Percentiles rank a stretch among this genome's conserved stretches.
Evolutionary conservation across 2,329 filamentous ascomycete species (phyloP).

Genomic region (Hymenoscyphus fructigenus): DNA sequence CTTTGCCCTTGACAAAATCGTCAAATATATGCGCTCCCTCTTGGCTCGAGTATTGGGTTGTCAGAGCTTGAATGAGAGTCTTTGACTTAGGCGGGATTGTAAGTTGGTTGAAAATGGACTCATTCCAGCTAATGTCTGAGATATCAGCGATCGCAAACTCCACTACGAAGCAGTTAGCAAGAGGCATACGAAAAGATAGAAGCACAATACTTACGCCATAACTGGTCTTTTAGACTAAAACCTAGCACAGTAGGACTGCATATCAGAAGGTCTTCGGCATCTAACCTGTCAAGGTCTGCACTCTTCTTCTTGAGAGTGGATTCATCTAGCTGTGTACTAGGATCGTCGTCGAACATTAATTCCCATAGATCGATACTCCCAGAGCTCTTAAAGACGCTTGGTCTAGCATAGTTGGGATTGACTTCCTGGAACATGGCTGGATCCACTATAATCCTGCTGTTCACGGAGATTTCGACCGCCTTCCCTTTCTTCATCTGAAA

Average conservation of each 20-base stretch:
- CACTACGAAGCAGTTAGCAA: background rate
- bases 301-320: background rate
- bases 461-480: no score
- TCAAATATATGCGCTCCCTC: background rate
- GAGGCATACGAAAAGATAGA: background rate
- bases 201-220: background rate
- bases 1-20: background rate
- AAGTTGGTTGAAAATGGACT: background rate
- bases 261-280: background rate
- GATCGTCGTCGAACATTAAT: conserved; percentile 9
- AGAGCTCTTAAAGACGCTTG: no score
- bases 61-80: background rate
- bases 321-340: background rate
- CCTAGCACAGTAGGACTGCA: background rate
- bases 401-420: no score
- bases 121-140: background rate
- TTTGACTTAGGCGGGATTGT: background rate
- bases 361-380: no score
- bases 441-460: no score
- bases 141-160: background rate
- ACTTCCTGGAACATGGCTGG: no score
- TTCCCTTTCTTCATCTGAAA: no score
- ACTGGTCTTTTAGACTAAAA: background rate
- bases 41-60: background rate
- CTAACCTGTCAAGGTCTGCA: background rate